A percentile compares a stretch with the other conserved stretches of the same genome.
phyloP scores from a whole-genome alignment of 2,329 filamentous ascomycete genomes.

The Chaetothyriales sp. region DNA sequence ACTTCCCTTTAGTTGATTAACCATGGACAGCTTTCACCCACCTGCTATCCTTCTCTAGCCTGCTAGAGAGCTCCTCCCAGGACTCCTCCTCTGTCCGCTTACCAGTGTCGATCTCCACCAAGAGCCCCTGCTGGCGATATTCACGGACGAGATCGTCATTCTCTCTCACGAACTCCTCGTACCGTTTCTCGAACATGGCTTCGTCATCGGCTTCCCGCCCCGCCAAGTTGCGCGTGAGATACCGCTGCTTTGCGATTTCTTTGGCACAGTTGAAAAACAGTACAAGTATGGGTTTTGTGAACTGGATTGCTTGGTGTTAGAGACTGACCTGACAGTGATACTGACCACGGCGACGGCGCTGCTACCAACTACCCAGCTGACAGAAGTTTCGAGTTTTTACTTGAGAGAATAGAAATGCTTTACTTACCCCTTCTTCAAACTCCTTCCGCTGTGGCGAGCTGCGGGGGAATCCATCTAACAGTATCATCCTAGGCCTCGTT shows the following conservation, averaged over 20 bases:
- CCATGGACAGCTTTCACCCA: no score
- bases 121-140: background rate
- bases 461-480: constrained; percentile 12
- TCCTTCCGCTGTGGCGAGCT: constrained; percentile 2
- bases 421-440: constrained; percentile 1
- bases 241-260: constrained; percentile 7
- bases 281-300: constrained; percentile 5
- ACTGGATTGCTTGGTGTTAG: constrained; percentile 1
- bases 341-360: background rate
- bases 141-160: constrained; percentile 7
- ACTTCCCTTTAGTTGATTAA: no score
- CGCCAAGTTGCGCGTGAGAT: constrained; percentile 7
- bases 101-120: constrained; percentile 5
- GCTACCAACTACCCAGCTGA: no score
- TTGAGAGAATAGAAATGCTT: no score
- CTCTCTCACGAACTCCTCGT: constrained; percentile 8
- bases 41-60: background rate
- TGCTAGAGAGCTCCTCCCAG: background rate
- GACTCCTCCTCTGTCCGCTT: background rate
- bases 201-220: constrained; percentile 8
- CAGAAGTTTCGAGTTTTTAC: no score
- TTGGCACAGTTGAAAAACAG: constrained; percentile 13
- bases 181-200: constrained; percentile 13
- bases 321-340: background rate
- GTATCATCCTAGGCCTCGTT: constrained; percentile 1